Base-by-base conservation (phyloP, 78 protist species). In the Cavenderia fasciculata region DNA sequence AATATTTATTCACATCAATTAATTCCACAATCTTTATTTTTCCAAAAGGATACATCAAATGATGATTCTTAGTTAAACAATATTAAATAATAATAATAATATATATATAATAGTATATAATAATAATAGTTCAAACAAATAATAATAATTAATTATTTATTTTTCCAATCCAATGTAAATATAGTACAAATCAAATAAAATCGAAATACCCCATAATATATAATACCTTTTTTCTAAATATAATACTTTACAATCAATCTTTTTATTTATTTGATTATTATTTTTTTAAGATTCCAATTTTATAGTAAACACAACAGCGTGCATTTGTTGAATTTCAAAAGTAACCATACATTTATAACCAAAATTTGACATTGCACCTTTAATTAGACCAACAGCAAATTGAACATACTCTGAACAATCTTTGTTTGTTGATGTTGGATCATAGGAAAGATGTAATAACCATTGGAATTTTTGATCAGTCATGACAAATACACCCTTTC, bases 281-380 rank as follows among this genome's bases (percentile, higher is more conserved):
- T 36, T 36, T 47, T 18, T 14, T 82, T 82, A 68, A n/a, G 46
- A 25, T 23, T 74, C 85, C n/a, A 71, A 18, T 51, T 72, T 63
- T 44, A 86, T 62, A 19, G 86, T 74, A 59, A 74, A 74, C 33
- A 62, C 84, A 62, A 70, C 79, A 52, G 69, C 18, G n/a, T 69
- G 68, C 33, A 51, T 62, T 57, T 86, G 84, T 49, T 65, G 74
- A 33, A 86, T 71, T 49, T 86, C 92, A 72, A 74, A 74, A 21
- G 77, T 59, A 21, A 86, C 79, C 21, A 43, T 46, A 66, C 77
- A 72, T 72, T 74, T 72, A 59, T 62, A 86, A 25, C 92, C 92
- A 70, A 72, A 86, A 51, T 86, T 72, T 52, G 84, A 73, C 86
- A 72, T 86, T 3, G 85, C 85, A 41, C 85, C 85, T 74, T 86